Evolutionary conservation across 2,329 filamentous ascomycete genomes (phyloP).

Genomic region (Xylaria sp.): DNA sequence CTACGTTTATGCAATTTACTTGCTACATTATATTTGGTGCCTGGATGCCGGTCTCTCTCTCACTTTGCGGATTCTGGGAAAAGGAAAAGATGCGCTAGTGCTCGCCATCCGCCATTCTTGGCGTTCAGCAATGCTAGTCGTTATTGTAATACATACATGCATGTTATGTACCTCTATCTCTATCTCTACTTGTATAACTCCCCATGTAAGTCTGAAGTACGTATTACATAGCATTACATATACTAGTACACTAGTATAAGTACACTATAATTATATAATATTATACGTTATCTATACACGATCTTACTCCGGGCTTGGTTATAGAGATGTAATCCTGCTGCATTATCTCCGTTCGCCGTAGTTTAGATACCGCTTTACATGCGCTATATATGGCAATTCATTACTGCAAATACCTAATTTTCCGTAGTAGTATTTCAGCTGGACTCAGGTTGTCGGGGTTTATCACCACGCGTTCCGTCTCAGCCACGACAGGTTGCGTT

Average conservation of each 20-base stretch:
- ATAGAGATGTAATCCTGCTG: constrained; percentile 2
- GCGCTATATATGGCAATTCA: constrained; percentile 10
- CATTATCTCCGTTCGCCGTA: constrained; percentile 5
- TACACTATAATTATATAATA: neutral
- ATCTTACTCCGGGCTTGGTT: constrained; percentile 4
- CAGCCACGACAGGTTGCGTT: constrained; percentile 30
- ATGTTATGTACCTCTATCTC: neutral
- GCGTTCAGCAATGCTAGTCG: constrained; percentile 1
- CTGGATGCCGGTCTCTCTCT: neutral
- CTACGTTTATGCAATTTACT: constrained; percentile 10
- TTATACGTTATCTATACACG: neutral
- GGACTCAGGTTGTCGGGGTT: constrained; percentile 27
- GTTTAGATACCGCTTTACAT: constrained; percentile 6
- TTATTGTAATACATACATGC: constrained; percentile 3
- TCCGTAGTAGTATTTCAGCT: constrained; percentile 39
- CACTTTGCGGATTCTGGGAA: constrained; percentile 2
- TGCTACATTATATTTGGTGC: constrained; percentile 10
- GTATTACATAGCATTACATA: constrained; percentile 1
- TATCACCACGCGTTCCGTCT: constrained; percentile 27
- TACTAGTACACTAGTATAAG: neutral
- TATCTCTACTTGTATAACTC: neutral
- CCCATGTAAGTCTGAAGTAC: neutral
- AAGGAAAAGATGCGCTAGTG: neutral
- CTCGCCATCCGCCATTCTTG: constrained; percentile 4
- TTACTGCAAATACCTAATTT: constrained; percentile 30